Percentiles rank a stretch among this genome's conserved stretches.
These are phyloP conservation scores for Chamaecrista fasciculata DNA, from an alignment of 306 rosid genomes.

Conservation along the genomic window DNA sequence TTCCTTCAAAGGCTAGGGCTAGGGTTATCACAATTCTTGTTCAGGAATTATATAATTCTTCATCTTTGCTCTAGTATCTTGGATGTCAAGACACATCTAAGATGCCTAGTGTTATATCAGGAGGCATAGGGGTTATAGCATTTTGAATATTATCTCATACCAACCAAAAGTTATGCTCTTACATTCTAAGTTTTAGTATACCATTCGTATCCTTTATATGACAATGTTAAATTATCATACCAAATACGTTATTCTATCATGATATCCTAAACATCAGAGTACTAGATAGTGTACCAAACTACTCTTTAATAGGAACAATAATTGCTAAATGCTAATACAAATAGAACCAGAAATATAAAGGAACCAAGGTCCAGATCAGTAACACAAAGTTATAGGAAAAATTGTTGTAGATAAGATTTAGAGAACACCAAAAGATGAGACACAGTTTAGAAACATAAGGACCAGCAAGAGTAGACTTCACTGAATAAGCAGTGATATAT, in stretches of 20 bases:
- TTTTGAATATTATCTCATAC: background rate
- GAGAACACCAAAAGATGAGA: background rate
- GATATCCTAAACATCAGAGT: background rate
- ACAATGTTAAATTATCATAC: background rate
- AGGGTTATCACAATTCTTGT: background rate
- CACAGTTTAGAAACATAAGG: background rate
- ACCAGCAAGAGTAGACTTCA: background rate
- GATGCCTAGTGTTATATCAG: background rate
- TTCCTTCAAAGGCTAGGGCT: background rate
- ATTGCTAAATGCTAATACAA: background rate
- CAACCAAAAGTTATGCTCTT: background rate
- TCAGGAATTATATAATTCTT: background rate
- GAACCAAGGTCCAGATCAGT: slow-evolving; percentile 1
- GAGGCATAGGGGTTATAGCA: background rate
- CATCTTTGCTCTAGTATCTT: background rate
- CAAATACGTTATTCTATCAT: background rate
- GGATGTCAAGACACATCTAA: background rate
- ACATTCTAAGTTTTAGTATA: background rate
- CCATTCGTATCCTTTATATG: background rate
- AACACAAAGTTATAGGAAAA: background rate
- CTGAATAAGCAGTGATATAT: background rate
- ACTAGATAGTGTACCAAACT: background rate
- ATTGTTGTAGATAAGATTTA: background rate
- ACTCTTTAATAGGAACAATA: background rate
- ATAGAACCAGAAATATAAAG: background rate